Conservation (phyloP, 106 monocot species). For the Apostasia ramifera region DNA sequence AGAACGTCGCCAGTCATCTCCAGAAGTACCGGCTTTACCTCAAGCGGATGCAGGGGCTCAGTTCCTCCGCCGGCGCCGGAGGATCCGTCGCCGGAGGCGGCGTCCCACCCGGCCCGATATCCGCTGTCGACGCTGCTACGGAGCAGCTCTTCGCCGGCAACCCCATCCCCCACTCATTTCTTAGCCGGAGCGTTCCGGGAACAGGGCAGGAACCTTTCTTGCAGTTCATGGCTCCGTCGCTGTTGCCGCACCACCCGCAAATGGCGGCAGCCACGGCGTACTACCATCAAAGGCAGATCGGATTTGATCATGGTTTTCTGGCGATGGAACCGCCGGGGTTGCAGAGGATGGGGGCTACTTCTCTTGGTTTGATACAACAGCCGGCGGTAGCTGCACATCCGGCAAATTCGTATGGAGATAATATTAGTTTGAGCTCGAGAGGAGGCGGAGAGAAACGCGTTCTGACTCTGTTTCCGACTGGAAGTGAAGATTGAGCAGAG, state of each 20-base stretch:
- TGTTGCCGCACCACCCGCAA: neutral
- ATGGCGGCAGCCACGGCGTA: constrained; percentile 7
- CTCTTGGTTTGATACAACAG: neutral
- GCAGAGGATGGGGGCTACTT: constrained; percentile 16
- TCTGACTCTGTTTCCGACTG: constrained; percentile 34
- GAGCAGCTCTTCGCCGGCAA: constrained; percentile 43
- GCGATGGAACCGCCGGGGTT: neutral
- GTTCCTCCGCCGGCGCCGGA: neutral
- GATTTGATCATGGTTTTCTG: constrained; percentile 12
- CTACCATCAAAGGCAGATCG: constrained; percentile 25
- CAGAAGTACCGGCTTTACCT: constrained; percentile 54
- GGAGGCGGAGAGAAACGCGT: constrained; percentile 16
- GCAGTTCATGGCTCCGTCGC: neutral
- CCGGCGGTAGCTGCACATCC: neutral
- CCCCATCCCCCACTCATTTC: constrained; percentile 35
- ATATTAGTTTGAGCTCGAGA: constrained; percentile 7
- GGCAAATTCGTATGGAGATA: constrained; percentile 10
- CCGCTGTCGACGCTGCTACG: constrained; percentile 21
- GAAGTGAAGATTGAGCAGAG: constrained; percentile 6
- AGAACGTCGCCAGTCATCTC: constrained; percentile 61
- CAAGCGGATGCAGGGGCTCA: constrained; percentile 17
- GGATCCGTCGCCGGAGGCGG: neutral
- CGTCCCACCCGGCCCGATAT: neutral
- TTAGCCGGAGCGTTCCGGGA: constrained; percentile 1
- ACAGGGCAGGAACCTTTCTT: constrained; percentile 8